Evolutionary conservation across 192 early-diverging fungal genomes (phyloP), one percentile per base, ranked within the genome.

Genomic region (Entomortierella parvispora): DNA sequence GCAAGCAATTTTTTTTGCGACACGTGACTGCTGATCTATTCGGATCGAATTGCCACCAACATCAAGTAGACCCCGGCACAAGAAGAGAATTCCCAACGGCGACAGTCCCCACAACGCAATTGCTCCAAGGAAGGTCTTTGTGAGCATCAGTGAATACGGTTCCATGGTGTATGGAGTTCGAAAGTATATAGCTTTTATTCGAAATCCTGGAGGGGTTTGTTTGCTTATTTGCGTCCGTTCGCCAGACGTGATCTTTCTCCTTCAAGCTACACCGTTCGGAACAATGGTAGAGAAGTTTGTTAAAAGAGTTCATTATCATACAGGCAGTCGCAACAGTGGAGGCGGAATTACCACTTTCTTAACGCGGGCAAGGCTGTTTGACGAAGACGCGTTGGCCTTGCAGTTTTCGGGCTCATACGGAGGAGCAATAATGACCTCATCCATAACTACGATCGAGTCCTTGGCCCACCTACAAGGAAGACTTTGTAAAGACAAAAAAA

Each of bases 401-500:
- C 92, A 93, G 65, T 86, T 86, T 6, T 92, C 90, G 7, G 87
- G 81, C 47, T 83, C 77, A 64, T 94, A 94, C 3, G 93, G 93
- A 28, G 93, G 86, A 17, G 85, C 82, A 51, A 94, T 91, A 15
- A 88, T 72, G 22, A 94, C 88, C 67, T 94, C 92, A 69, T 94
- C 93, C 80, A 94, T 80, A 5, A 94, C 92, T 10, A 94, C 80
- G 69, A 94, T 94, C 29, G 81, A 82, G 61, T 90, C 85, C 57
- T 91, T 85, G 44, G 76, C 64, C 93, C 93, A 94, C 17, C 88
- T 85, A 62, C 91, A 93, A n/a, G 93, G 93, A 60, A 94, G 69
- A 31, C 88, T 90, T 64, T 33, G 17, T 12, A 31, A 43, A 25
- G 25, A n/a, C 43, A 57, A 14, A 33, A 8, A 40, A 65, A 5